phyloP scores from a whole-genome alignment of 352 stramenopile genomes.

The Hyaloperonospora brassicae region DNA sequence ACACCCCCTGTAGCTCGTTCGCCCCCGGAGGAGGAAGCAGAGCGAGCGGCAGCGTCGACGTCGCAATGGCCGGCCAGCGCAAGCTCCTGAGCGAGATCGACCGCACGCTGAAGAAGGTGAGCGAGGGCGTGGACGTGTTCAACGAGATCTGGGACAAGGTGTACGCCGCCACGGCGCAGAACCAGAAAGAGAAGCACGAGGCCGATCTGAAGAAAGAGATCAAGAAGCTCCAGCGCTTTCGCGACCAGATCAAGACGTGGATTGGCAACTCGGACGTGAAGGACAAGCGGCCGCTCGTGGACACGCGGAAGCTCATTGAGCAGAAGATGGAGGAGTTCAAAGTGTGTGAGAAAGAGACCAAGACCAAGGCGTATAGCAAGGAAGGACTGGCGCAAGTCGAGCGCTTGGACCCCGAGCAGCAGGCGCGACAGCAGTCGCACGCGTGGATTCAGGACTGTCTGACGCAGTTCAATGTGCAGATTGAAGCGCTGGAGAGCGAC shows the following conservation, averaged over 20 bases:
- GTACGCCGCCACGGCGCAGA: constrained; percentile 93
- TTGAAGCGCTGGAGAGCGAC: constrained; percentile 76
- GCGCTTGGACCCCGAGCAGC: constrained; percentile 86
- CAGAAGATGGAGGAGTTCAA: constrained; percentile 99
- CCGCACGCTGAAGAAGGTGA: constrained; percentile 98
- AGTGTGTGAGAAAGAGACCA: constrained; percentile 98
- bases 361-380: constrained; percentile 99
- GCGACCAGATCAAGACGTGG: constrained; percentile 99
- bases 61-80: constrained; percentile 67
- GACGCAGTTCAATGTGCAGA: constrained; percentile 85
- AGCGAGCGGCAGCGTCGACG: constrained; percentile 1
- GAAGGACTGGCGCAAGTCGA: constrained; percentile 93
- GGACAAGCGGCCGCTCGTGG: constrained; percentile 89
- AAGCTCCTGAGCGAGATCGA: constrained; percentile 95
- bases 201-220: constrained; percentile 99
- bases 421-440: constrained; percentile 70
- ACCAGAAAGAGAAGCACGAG: constrained; percentile 99
- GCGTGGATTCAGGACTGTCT: constrained; percentile 80
- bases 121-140: constrained; percentile 97
- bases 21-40: not conserved
- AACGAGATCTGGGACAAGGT: constrained; percentile 99
- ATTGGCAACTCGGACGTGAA: constrained; percentile 96
- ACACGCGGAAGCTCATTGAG: constrained; percentile 92
- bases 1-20: not conserved
- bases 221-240: constrained; percentile 98